phyloP scores from a whole-genome alignment of 139 green algal species.

The Chlamydomonas urium region DNA sequence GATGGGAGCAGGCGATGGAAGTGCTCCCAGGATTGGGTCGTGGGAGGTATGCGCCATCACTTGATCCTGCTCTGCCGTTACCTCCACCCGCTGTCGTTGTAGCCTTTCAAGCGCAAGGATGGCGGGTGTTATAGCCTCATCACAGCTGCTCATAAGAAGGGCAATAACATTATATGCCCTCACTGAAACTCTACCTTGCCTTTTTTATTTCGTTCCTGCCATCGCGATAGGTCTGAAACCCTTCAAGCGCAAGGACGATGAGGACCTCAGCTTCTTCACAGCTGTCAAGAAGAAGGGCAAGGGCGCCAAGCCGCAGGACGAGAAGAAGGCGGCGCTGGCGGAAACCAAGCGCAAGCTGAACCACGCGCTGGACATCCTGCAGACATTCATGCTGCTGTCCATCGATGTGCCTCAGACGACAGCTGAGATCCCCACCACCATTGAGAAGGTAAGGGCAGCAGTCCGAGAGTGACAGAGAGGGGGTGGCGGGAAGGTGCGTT shows the following conservation, averaged over 20 bases:
- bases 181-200: no score
- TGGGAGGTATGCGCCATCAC: no score
- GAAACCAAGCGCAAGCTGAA: slow-evolving; percentile 39
- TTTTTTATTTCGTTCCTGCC: no score
- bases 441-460: slow-evolving; percentile 27
- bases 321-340: neutral
- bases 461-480: neutral
- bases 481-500: neutral
- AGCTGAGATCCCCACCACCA: slow-evolving; percentile 28
- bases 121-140: no score
- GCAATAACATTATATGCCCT: no score
- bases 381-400: slow-evolving; percentile 38
- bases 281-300: slow-evolving; percentile 25
- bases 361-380: slow-evolving; percentile 39
- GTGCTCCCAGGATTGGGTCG: no score
- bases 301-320: slow-evolving; percentile 3
- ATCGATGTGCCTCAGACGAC: slow-evolving; percentile 37
- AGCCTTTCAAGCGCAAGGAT: no score
- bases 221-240: slow-evolving; percentile 21
- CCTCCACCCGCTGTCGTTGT: no score
- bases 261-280: slow-evolving; percentile 29
- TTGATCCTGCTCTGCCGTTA: no score
- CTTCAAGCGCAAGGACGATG: slow-evolving; percentile 22
- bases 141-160: no score
- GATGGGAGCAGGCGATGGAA: no score